Conservation (phyloP, 805 yeast species). For the Saturnispora saitoi region DNA sequence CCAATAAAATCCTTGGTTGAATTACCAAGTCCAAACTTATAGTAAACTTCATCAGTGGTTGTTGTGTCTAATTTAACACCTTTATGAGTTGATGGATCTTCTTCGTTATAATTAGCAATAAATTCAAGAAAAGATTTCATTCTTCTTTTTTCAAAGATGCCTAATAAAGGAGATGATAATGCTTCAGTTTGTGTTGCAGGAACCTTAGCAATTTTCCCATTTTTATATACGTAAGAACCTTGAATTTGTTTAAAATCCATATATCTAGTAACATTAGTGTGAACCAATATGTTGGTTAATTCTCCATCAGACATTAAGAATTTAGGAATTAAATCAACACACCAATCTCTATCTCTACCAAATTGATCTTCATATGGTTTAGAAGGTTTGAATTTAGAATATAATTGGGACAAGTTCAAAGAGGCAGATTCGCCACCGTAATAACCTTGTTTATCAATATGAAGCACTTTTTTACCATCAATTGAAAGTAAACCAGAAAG, state of each 20-base stretch:
- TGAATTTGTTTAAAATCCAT: slow-evolving; percentile 93
- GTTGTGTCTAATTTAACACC: slow-evolving; percentile 77
- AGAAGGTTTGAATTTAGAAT: slow-evolving; percentile 78
- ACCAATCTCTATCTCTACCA: slow-evolving; percentile 96
- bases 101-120: slow-evolving; percentile 74
- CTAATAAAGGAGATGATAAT: slow-evolving; percentile 84
- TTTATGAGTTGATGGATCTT: slow-evolving; percentile 71
- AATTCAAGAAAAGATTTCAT: slow-evolving; percentile 88
- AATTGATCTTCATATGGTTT: slow-evolving; percentile 59
- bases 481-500: slow-evolving; percentile 89
- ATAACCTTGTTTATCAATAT: slow-evolving; percentile 92
- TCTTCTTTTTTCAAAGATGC: slow-evolving; percentile 90
- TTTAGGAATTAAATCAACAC: slow-evolving; percentile 93
- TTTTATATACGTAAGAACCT: slow-evolving; percentile 91
- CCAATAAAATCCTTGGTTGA: slow-evolving; percentile 97
- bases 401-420: slow-evolving; percentile 61
- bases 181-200: slow-evolving; percentile 93
- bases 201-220: slow-evolving; percentile 87
- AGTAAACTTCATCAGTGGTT: slow-evolving; percentile 87
- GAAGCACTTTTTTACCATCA: slow-evolving; percentile 96
- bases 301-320: slow-evolving; percentile 97
- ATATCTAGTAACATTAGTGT: slow-evolving; percentile 92
- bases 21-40: slow-evolving; percentile 80
- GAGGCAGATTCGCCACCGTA: slow-evolving; percentile 94
- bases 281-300: slow-evolving; percentile 87